These are phyloP conservation scores for Penicillium sp. DNA, from an alignment of 2,329 filamentous ascomycete genomes.

Conservation along the genomic window DNA sequence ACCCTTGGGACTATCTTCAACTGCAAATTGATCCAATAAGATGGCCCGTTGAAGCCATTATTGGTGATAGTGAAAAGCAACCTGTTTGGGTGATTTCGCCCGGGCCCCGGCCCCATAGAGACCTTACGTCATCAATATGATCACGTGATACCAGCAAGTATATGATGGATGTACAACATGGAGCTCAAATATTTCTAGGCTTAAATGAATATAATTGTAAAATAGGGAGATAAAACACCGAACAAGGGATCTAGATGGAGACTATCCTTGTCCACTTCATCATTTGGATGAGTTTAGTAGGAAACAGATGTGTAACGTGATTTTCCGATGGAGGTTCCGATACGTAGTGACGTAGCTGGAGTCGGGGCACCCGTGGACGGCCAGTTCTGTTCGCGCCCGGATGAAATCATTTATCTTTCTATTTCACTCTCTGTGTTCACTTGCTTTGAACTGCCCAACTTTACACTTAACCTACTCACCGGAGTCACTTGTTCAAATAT, in stretches of 20 bases:
- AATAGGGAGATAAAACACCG: neutral
- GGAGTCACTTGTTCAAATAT: neutral
- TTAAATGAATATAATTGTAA: neutral
- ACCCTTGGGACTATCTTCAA: constrained; percentile 12
- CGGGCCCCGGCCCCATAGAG: neutral
- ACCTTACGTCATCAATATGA: constrained; percentile 4
- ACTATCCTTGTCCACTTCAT: accelerated
- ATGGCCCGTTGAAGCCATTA: constrained; percentile 1
- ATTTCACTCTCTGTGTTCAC: neutral
- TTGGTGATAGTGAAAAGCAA: neutral
- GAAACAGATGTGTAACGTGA: neutral
- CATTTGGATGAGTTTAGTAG: neutral
- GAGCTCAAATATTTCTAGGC: neutral
- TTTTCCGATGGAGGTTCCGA: neutral
- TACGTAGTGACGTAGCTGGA: constrained; percentile 8
- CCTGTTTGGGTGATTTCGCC: constrained; percentile 1
- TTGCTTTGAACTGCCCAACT: neutral
- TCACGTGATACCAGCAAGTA: neutral
- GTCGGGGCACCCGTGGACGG: neutral
- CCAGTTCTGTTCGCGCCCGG: neutral
- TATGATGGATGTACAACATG: neutral
- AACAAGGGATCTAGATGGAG: no score
- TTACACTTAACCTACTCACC: no score
- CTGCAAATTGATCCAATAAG: neutral
- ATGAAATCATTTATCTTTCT: constrained; percentile 1